These are phyloP conservation scores for Ilyonectria sp. DNA, from an alignment of 2,329 filamentous ascomycete genomes.

Conservation along the genomic window DNA sequence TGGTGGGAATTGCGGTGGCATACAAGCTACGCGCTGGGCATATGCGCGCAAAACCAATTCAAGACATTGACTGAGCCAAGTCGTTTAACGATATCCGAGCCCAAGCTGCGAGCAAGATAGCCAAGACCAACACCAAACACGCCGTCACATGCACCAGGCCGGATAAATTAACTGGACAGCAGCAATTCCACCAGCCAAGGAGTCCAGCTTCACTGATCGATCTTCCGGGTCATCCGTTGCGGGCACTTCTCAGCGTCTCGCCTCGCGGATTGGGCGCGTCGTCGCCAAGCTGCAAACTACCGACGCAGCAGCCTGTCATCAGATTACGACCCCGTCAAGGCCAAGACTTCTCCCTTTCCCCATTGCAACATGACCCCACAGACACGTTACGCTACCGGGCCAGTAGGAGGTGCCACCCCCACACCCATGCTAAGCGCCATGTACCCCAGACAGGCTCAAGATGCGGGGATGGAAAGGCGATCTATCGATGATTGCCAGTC, in stretches of 20 bases:
- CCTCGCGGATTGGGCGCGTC: slow-evolving; percentile 13
- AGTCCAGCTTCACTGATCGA: slow-evolving; percentile 34
- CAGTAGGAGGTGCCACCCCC: slow-evolving; percentile 30
- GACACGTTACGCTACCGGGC: slow-evolving; percentile 27
- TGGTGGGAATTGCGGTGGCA: too few relatives aligned
- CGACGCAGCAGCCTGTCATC: slow-evolving; percentile 33
- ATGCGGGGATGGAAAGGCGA: slow-evolving; percentile 36
- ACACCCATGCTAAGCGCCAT: slow-evolving; percentile 18
- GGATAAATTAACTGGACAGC: slow-evolving; percentile 37
- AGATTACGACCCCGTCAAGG: slow-evolving; percentile 37
- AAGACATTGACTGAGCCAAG: background rate
- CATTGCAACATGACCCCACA: slow-evolving; percentile 12
- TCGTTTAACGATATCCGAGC: slow-evolving; percentile 34
- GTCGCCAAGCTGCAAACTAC: slow-evolving; percentile 22
- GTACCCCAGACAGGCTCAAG: slow-evolving; percentile 33
- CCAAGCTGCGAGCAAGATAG: background rate
- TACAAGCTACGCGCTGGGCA: too few relatives aligned
- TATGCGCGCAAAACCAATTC: background rate
- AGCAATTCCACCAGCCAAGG: slow-evolving; percentile 27
- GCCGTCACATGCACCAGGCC: slow-evolving; percentile 25
- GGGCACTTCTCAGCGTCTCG: slow-evolving; percentile 7
- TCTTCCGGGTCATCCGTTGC: slow-evolving; percentile 37
- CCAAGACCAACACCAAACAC: background rate
- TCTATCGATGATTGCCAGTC: slow-evolving; percentile 26
- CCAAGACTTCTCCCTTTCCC: slow-evolving; percentile 12